Base-by-base conservation (phyloP, 441 rosid genomes). In the Gossypium gossypioides region DNA sequence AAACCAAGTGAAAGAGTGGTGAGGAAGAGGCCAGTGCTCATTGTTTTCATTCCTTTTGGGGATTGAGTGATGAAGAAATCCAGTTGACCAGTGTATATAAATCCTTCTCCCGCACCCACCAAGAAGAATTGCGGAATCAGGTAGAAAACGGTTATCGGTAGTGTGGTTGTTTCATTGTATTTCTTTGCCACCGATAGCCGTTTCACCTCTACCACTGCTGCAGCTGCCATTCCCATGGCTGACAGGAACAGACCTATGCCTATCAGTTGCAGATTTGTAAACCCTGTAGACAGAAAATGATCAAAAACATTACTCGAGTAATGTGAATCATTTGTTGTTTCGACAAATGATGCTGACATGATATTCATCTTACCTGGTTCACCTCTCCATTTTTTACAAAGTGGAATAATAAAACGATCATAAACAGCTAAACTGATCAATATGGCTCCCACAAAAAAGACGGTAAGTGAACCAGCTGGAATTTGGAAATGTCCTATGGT, bases 51-150 rank as follows among this genome's bases (percentile, higher is more conserved):
- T 73, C 96, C 91, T 81, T 89, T 88, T 0, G 97, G 97, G 1
- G 94, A 93, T 52, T 88, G 86, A 5, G 96, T 93, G 67, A 93
- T 87, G 91, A 93, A 93, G 94, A 93, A 86, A 79, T 91, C 96
- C 18, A 91, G 96, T 81, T 93, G 97, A 68, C 98, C 98, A 0
- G 91, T 86, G 91, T 93, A 93, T 67, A 89, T 85, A 77, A 93
- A 87, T 0, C 93, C 97, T 81, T 93, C 98, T 2, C 96, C 98
- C 5, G 96, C 40, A 68, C 97, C 98, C 8, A 91, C 88, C 42
- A 93, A 64, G 79, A 91, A 81, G 79, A 89, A 93, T 61, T 89
- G 96, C 13, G 98, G 97, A 74, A 91, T 83, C 72, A 91, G 68
- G 21, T 86, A 60, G 86, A 91, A 93, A 0, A 88, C 96, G n/a